Base-by-base conservation (phyloP, 495 filamentous ascomycete species). In the Amphirosellinia nigrospora region DNA sequence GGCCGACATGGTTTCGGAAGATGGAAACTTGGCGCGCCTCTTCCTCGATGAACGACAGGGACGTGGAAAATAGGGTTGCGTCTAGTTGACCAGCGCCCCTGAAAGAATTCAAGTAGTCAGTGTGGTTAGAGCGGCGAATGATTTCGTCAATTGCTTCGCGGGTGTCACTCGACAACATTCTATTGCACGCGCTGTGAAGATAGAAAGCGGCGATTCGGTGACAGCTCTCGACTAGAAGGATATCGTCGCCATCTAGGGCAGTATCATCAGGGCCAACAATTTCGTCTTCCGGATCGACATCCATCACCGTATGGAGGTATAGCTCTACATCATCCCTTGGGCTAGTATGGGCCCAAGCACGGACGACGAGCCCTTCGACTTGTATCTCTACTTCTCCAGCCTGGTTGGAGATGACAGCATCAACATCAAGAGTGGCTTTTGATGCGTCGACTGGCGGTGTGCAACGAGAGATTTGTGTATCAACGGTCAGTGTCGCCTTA, bases 261-360 rank as follows among this genome's bases (percentile, higher is more conserved):
- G 13, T 16, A 39, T 53, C 7, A 19, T 21, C 4, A 52, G 30
- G 1, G 38, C 38, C 39, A n/a, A 78, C 67, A 45, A 85, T 83
- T 45, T 78, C 77, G 38, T 80, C 73, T 16, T 80, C 80, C 1
- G 82, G 82, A 36, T 85, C 82, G 4, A 83, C 15, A 21, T 83
- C 78, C 39, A 75, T 68, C 46, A 76, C 71, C 0, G 82, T 83
- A n/a, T 77, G 77, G 26, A 84, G 73, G 50, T 83, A 85, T 2
- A 84, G 71, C 63, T 84, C 82, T 28, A 75, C 73, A 69, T 85
- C 83, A 2, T 85, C 73, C 50, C 80, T 79, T 5, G 81, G 78
- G 30, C 70, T 74, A 3, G 78, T 82, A 2, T 81, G 64, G 11
- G 75, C 73, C 36, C 81, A 72, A 13, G 82, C 80, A 3, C 72